Evolutionary conservation across 2,329 filamentous ascomycete genomes (phyloP), one percentile per base, ranked within the genome.

Genomic region (Cladosporium oxysporum): DNA sequence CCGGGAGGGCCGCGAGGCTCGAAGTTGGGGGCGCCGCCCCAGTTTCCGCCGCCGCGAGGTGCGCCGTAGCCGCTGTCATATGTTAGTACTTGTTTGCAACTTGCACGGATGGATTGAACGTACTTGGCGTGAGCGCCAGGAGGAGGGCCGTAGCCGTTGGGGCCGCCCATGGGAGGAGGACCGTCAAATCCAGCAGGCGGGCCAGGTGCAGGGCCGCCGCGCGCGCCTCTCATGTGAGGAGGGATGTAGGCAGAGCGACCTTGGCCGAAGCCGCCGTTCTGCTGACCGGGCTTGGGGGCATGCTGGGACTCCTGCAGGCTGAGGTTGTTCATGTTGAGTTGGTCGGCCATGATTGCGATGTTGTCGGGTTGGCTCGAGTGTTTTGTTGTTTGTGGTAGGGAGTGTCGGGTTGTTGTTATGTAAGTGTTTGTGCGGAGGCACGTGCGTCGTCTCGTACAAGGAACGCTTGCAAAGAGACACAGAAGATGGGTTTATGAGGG

Each of bases 271-370:
- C 80, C 79, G 76, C 78, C 81, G 75, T 81, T 80, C 59, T 78
- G 77, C 53, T 66, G 68, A 55, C 70, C 72, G 18, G 62, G 66
- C 66, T 73, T 71, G 62, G 80, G 78, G 71, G 85, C 86, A 76
- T 88, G 86, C 79, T 87, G 83, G 68, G 85, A 87, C 71, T 89
- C 87, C 77, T 86, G 87, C 70, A 94, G 83, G 80, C 82, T 89
- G 75, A 94, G 84, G 77, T 88, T 87, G 78, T 85, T 86, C 87
- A 94, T 93, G 84, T 92, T 92, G 75, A 95, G 86, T 84, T 93
- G 89, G 76, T 92, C 90, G 79, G 90, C 90, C 90, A 93, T 93
- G 68, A 61, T 74, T 65, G 64, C 58, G 47, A 47, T 65, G 61
- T 52, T 53, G 26, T 28, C 26, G 60, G 53, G 5, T 33, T 23